Evolutionary conservation across 179 eudicot species (phyloP), one percentile per base, ranked within the genome.

Genomic region (Spergularia azorica): DNA sequence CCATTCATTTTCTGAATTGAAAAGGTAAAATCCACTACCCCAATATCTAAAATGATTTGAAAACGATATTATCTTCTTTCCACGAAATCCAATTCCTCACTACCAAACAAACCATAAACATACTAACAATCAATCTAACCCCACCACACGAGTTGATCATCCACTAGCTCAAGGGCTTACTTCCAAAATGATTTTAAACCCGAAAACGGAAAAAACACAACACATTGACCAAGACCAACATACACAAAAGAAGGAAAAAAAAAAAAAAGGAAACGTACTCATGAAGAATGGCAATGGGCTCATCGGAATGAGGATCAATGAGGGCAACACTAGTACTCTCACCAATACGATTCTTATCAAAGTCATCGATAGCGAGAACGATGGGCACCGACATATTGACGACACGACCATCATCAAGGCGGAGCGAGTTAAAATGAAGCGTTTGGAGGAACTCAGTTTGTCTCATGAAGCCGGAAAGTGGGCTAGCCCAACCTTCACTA

Each of bases 401-500:
- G 41, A 86, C 76, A 2, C 88, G 84, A 4, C 96, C 98, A 67
- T 88, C 85, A 9, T 67, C 88, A 21, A 90, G 83, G 10, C 97
- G 93, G 84, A 95, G 90, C 77, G 90, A 87, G 56, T 90, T 91
- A 84, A 95, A 95, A 95, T 95, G 98, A 95, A 95, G 98, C 85
- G 98, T 95, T 93, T 95, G 97, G 97, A 95, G 98, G 97, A 93
- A 95, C 98, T 95, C 93, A 67, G 82, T 79, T 67, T 95, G 91
- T 86, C 92, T 87, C 98, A 95, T 95, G 90, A 95, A 95, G 48
- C 98, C 98, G 39, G 68, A 71, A 14, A 91, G 84, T 15, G 98
- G 98, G 79, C 94, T 91, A 2, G 97, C 98, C 98, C 98, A 95
- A n/a, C 98, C 98, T 79, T 95, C 97, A 80, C 97, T 93, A 41